Conservation (phyloP, 2,329 filamentous ascomycete species). For the Zopfia rhizophila region DNA sequence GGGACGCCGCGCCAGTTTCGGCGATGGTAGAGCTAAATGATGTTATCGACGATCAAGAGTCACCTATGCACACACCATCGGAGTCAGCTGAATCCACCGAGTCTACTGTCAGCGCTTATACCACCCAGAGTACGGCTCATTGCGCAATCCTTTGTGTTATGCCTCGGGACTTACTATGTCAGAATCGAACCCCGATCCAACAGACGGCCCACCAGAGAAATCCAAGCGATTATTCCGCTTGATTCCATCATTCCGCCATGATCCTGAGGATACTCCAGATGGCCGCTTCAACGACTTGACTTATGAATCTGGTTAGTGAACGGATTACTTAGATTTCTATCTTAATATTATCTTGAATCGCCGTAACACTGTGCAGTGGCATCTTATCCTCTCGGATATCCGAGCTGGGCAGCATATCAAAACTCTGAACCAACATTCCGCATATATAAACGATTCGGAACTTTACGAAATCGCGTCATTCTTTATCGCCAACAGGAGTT, state of each 20-base stretch:
- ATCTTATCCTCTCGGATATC: conserved; percentile 18
- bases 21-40: no score
- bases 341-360: no score
- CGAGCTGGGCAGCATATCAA: conserved; percentile 16
- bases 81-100: conserved; percentile 1
- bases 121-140: no score
- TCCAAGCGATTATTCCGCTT: no score
- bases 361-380: conserved; percentile 8
- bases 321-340: no score
- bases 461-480: conserved; percentile 25
- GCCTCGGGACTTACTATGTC: no score
- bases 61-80: background rate
- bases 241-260: no score
- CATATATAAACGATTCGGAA: conserved; percentile 21
- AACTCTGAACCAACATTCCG: conserved; percentile 19
- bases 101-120: no score
- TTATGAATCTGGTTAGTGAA: conserved; percentile 10
- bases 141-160: no score
- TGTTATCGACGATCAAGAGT: background rate
- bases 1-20: background rate
- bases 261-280: background rate
- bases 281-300: conserved; percentile 3
- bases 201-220: no score
- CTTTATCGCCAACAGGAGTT: conserved; percentile 26
- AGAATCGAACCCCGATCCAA: no score